These are phyloP conservation scores for Pogostemon cablin DNA, from an alignment of 257 asterid genomes.

Conservation along the genomic window DNA sequence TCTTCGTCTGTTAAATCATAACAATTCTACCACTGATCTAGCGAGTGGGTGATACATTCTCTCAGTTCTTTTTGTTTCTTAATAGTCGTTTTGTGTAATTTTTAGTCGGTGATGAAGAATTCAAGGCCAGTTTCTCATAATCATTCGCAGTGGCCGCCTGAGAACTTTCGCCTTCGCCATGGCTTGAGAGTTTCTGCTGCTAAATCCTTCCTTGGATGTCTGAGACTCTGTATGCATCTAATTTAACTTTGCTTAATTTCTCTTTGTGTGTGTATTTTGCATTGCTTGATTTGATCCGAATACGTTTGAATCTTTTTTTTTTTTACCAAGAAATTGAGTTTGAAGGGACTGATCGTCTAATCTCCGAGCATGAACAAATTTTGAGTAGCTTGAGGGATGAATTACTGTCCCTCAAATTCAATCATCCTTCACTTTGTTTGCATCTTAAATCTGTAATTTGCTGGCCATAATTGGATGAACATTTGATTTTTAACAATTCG, in stretches of 20 bases:
- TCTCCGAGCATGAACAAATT: slow-evolving; percentile 32
- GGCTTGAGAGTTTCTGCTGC: slow-evolving; percentile 65
- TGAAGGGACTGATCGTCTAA: slow-evolving; percentile 35
- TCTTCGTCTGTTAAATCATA: neutral
- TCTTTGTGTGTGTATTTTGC: no score
- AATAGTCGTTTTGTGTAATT: neutral
- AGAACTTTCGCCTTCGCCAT: slow-evolving; percentile 60
- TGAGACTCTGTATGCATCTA: slow-evolving; percentile 34
- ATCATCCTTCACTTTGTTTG: slow-evolving; percentile 54
- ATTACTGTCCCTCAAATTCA: slow-evolving; percentile 40
- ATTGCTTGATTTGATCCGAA: no score
- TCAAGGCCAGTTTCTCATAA: slow-evolving; percentile 60
- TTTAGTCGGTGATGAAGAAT: slow-evolving; percentile 45
- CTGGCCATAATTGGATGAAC: slow-evolving; percentile 49
- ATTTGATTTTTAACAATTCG: neutral
- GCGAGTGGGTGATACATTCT: no score
- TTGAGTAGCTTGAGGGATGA: slow-evolving; percentile 45
- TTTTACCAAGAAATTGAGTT: neutral
- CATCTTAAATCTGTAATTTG: slow-evolving; percentile 31
- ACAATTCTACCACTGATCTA: neutral
- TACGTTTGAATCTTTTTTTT: neutral
- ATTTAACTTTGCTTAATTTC: neutral
- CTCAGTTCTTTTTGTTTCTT: no score
- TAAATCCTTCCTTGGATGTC: slow-evolving; percentile 60
- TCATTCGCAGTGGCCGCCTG: slow-evolving; percentile 73